Percentiles rank a stretch among this genome's conserved stretches.
phyloP scores from a whole-genome alignment of 1,284 basidiomycete genomes.

The Cryptococcus sp. region DNA sequence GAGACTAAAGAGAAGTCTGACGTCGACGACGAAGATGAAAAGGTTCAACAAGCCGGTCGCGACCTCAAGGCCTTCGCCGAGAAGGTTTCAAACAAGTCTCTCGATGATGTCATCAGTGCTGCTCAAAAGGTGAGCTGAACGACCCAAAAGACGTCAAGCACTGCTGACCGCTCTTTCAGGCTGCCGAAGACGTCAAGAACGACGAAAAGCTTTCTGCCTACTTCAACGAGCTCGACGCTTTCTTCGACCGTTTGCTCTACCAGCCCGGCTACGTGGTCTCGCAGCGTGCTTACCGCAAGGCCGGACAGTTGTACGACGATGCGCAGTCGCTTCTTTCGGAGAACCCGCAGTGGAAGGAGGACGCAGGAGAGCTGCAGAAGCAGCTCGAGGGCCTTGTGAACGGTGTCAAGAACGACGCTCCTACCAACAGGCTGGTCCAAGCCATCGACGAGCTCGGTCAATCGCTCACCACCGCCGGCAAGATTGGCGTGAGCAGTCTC shows the following conservation, averaged over 20 bases:
- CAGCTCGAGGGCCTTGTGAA: constrained; percentile 51
- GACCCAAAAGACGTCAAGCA: neutral
- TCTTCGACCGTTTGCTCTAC: constrained; percentile 49
- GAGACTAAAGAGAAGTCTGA: constrained; percentile 50
- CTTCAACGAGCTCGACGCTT: constrained; percentile 48
- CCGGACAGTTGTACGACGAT: constrained; percentile 50
- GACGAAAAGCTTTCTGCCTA: constrained; percentile 49
- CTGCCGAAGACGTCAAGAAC: constrained; percentile 50
- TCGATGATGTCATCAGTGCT: constrained; percentile 50
- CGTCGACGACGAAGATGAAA: constrained; percentile 50
- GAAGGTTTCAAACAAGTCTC: constrained; percentile 51
- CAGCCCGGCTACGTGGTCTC: constrained; percentile 52
- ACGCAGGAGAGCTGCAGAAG: constrained; percentile 45
- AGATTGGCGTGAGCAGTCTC: constrained; percentile 42
- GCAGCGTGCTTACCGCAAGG: constrained; percentile 49
- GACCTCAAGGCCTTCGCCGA: constrained; percentile 54
- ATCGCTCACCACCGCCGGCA: constrained; percentile 45
- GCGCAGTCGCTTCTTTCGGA: constrained; percentile 48
- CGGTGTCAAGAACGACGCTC: constrained; percentile 46
- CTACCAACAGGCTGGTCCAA: constrained; percentile 47
- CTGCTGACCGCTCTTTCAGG: constrained; percentile 13
- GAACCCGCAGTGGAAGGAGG: constrained; percentile 49
- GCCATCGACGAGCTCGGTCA: constrained; percentile 51
- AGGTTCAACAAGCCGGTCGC: constrained; percentile 51
- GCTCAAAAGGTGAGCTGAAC: constrained; percentile 42